Evolutionary conservation across 2,329 filamentous ascomycete species (phyloP).

Genomic region (Cytospora paraplurivora): DNA sequence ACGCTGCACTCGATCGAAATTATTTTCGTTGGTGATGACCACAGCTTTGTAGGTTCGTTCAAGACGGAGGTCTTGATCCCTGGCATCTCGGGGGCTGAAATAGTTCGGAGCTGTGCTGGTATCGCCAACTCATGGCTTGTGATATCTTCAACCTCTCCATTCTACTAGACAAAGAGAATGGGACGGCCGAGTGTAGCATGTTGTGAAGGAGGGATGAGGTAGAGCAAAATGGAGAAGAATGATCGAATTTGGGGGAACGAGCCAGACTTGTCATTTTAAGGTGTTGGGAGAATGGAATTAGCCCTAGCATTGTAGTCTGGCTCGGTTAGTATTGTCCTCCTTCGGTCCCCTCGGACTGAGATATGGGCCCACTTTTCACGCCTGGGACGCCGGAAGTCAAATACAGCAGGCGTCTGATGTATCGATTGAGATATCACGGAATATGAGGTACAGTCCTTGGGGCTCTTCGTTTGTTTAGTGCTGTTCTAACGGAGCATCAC

Average conservation of each 20-base stretch:
- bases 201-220: not conserved
- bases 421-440: not conserved
- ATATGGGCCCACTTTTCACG: not conserved
- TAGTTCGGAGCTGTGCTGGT: not conserved
- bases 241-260: not conserved
- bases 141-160: not conserved
- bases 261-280: conserved; percentile 8
- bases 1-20: not conserved
- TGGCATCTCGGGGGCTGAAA: not conserved
- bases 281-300: conserved; percentile 14
- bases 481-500: no score
- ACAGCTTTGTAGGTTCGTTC: not conserved
- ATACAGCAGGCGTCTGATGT: not conserved
- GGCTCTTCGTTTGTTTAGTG: no score
- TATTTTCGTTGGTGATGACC: not conserved
- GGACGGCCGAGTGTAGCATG: conserved; percentile 5
- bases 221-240: not conserved
- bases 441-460: no score
- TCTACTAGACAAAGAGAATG: conserved; percentile 5
- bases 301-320: conserved; percentile 21
- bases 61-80: not conserved
- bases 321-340: conserved; percentile 24
- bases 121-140: not conserved
- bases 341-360: not conserved
- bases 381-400: not conserved